Evolutionary conservation across 495 filamentous ascomycete genomes (phyloP).

Genomic region (Hypoxylon cercidicola): DNA sequence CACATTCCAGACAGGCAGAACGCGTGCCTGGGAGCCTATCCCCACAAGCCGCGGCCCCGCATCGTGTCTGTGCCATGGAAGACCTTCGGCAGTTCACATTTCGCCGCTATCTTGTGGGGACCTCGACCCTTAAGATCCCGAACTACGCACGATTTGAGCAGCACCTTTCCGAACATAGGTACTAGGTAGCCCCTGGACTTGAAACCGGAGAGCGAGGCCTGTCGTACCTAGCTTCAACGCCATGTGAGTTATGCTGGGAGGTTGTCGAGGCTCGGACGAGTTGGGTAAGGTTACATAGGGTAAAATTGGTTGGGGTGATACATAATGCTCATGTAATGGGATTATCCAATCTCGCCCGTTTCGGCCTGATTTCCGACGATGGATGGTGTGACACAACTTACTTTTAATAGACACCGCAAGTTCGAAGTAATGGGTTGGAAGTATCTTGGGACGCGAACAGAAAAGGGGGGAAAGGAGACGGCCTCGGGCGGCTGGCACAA

Average conservation of each 20-base stretch:
- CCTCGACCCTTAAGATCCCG: slow-evolving; percentile 27
- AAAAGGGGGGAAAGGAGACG: slow-evolving; percentile 4
- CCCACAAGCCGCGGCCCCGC: slow-evolving; percentile 38
- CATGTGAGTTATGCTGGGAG: slow-evolving; percentile 21
- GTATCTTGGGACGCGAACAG: slow-evolving; percentile 22
- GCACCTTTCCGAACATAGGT: slow-evolving; percentile 13
- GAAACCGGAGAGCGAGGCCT: slow-evolving; percentile 8
- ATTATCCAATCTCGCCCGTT: slow-evolving; percentile 2
- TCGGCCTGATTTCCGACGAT: slow-evolving; percentile 22
- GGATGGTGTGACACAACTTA: slow-evolving; percentile 9
- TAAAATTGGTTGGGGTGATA: slow-evolving; percentile 23
- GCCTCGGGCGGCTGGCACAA: not conserved
- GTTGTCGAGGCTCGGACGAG: not conserved
- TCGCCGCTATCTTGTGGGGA: slow-evolving; percentile 23
- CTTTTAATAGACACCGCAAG: no score
- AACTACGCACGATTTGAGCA: slow-evolving; percentile 15
- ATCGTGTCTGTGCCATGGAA: slow-evolving; percentile 32
- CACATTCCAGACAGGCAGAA: slow-evolving; percentile 7
- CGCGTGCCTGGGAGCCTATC: slow-evolving; percentile 17
- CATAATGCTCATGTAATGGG: slow-evolving; percentile 40
- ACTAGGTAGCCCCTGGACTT: slow-evolving; percentile 10
- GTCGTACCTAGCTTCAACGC: not conserved
- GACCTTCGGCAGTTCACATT: slow-evolving; percentile 37
- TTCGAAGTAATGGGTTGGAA: slow-evolving; percentile 7
- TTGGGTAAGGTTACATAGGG: not conserved